Percentiles rank a stretch among this genome's conserved stretches.
Evolutionary conservation across 495 filamentous ascomycete species (phyloP).

Genomic region (Xylaria nigripes): DNA sequence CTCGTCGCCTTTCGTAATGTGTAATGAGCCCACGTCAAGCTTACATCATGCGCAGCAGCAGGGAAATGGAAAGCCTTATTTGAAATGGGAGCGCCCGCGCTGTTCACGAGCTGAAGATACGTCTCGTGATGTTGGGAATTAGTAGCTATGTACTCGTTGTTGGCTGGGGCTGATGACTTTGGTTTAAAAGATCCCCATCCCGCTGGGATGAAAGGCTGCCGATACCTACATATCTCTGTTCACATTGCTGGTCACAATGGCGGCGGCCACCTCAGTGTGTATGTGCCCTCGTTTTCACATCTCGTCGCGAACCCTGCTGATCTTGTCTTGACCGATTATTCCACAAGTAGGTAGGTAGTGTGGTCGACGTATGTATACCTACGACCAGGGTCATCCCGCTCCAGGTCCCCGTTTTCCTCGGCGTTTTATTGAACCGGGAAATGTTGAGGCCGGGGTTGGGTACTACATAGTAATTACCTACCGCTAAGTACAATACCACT

Average conservation of each 20-base stretch:
- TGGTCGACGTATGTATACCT: too few relatives aligned
- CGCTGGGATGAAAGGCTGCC: too few relatives aligned
- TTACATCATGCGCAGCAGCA: not conserved
- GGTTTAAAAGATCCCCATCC: too few relatives aligned
- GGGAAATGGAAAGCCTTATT: not conserved
- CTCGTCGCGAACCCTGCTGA: not conserved
- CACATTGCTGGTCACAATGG: not conserved
- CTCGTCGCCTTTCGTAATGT: slow-evolving; percentile 7
- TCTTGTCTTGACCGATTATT: not conserved
- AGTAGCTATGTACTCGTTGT: not conserved
- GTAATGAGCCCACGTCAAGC: not conserved
- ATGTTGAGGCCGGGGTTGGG: too few relatives aligned
- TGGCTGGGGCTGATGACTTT: not conserved
- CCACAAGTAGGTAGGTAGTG: too few relatives aligned
- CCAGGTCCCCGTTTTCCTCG: too few relatives aligned
- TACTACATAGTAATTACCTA: too few relatives aligned
- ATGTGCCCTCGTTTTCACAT: not conserved
- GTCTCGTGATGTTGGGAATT: not conserved
- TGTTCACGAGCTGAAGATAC: not conserved
- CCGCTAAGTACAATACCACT: not conserved
- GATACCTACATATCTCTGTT: not conserved
- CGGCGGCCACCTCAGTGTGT: too few relatives aligned
- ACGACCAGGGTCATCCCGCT: too few relatives aligned
- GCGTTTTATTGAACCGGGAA: too few relatives aligned
- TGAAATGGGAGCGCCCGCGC: not conserved